Evolutionary conservation across 805 yeast genomes (phyloP), one percentile per base, ranked within the genome.

Genomic region (Zygosaccharomyces siamensis): DNA sequence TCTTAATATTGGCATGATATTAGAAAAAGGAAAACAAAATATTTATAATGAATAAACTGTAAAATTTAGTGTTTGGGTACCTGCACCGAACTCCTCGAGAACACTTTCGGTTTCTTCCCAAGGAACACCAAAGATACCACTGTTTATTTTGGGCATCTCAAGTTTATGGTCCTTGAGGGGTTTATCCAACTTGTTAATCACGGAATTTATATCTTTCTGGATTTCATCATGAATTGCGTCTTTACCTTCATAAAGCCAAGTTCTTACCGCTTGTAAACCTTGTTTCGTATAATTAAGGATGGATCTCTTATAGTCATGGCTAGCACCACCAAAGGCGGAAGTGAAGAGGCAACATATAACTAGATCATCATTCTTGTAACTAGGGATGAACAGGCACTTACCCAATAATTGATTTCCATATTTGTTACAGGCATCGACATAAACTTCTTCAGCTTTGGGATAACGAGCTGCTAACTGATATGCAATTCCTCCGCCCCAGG

Each of bases 401-500:
- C 95, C 95, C 35, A 85, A 57, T 8, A 65, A 44, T n/a, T 50
- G 42, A 7, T 50, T 36, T 2, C 61, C 62, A 47, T 52, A 48
- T 39, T 50, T 31, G 5, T 57, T 56, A 43, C 69, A 65, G 8
- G 59, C 30, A 10, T 56, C 51, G 10, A 54, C 46, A 57, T 88
- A 86, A 3, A 58, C 53, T 39, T 62, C 54, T 56, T 78, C 84
- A 3, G 92, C 78, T 2, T 70, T 59, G 2, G 88, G 89, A 62
- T 74, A 87, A 40, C 69, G 64, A 14, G 56, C 46, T 21, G 73
- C 76, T 58, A 88, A 79, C 23, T 68, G 76, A 3, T 71, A 72
- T 0, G 95, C 95, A 2, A 88, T 77, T 0, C 96, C 96, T 3
- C 87, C 92, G 3, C 93, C 93, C 96, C 96, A 88, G 1, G 72